Base-by-base conservation (phyloP, 495 filamentous ascomycete genomes). In the Lentithecium fluviatile region DNA sequence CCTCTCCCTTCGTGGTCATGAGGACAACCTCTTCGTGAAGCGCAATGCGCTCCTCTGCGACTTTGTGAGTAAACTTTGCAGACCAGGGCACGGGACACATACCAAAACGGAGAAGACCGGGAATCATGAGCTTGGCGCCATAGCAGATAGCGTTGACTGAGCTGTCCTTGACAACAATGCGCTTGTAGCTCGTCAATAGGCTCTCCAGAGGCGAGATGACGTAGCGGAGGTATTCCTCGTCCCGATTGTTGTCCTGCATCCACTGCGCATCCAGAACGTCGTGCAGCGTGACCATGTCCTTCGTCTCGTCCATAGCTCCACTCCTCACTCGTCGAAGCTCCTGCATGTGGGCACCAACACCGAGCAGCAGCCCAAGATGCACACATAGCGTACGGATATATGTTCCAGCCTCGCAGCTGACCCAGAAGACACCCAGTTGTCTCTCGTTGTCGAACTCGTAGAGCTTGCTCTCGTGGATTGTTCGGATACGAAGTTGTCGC, bases 341-440 rank as follows among this genome's bases (percentile, higher is more conserved):
- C 75, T 98, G 95, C 94, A 98, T 98, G 76, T 98, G 94, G 11
- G 89, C 94, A 64, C 95, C 94, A 43, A 96, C 91, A 69, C 94
- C 94, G 42, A 97, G 81, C 52, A 98, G 74, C 58, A 97, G 80
- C 59, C 94, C 94, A 64, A 98, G 76, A 77, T 98, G 94, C 37
- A 97, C 94, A 77, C 94, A 98, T 20, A 98, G 84, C 12, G 95
- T 97, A 76, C 94, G 88, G 72, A 98, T 97, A 71, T 98, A 98
- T 32, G 94, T 97, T 70, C 94, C 94, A 60, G 94, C 94, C 76
- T 98, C 94, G 74, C 94, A 98, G 75, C 89, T 93, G 58, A 97
- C 95, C 94, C 94, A 97, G 83, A 98, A 98, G 32, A 97, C 91
- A 74, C 88, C 95, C n/a, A 98, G 83, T 71, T 97, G 90, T 60